A percentile compares a stretch with the other conserved stretches of the same genome.
Conservation (phyloP, 2,329 filamentous ascomycete genomes). For the Aureobasidium sp. region DNA sequence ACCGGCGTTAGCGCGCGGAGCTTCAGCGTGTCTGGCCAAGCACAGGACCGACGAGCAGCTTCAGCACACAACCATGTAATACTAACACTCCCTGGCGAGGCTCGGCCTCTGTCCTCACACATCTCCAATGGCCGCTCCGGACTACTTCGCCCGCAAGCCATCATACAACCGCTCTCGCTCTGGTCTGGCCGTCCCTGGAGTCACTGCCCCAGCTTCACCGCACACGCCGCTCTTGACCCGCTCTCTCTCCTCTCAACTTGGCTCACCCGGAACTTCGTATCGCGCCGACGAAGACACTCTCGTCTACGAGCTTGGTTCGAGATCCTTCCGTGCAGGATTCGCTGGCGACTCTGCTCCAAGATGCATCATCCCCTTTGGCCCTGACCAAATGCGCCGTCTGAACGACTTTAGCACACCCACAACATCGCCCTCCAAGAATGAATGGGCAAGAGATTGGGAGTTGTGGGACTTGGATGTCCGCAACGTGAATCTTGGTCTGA, state of each 20-base stretch:
- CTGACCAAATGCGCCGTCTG: constrained; percentile 64
- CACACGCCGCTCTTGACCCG: constrained; percentile 51
- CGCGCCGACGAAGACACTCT: constrained; percentile 66
- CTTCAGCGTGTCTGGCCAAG: neutral
- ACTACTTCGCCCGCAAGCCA: constrained; percentile 12
- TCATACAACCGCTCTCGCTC: neutral
- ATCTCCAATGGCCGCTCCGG: constrained; percentile 10
- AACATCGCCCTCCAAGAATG: constrained; percentile 50
- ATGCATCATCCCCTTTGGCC: constrained; percentile 65
- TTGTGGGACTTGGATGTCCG: constrained; percentile 73
- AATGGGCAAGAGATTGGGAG: constrained; percentile 60
- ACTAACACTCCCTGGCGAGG: neutral
- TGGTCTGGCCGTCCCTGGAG: constrained; percentile 32
- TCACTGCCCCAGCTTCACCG: constrained; percentile 44
- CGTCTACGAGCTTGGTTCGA: constrained; percentile 73
- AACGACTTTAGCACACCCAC: constrained; percentile 61
- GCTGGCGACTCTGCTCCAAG: constrained; percentile 70
- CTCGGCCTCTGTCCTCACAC: neutral
- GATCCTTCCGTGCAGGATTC: constrained; percentile 74
- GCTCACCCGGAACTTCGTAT: constrained; percentile 49
- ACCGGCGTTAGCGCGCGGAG: neutral
- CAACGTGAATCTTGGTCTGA: constrained; percentile 64
- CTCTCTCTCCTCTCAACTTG: constrained; percentile 51
- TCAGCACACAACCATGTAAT: neutral
- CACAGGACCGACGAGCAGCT: neutral